Evolutionary conservation across 805 yeast species (phyloP), one percentile per base, ranked within the genome.

Genomic region (Wickerhamiella cacticola): DNA sequence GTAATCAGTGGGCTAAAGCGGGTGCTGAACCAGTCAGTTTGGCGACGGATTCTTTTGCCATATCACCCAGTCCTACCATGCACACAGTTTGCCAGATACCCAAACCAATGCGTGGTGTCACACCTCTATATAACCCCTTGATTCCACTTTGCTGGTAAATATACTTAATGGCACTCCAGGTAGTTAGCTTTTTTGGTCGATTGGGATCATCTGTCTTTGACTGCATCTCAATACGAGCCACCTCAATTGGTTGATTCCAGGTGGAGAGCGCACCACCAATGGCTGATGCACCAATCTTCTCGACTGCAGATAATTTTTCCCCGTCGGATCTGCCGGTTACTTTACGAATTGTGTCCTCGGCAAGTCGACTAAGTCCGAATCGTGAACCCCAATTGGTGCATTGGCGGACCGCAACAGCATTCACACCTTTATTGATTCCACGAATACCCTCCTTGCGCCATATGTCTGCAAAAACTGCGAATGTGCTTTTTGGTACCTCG

Each of bases 311-410:
- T 56, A 92, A 74, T 60, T 78, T 78, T 22, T 74, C 75, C 50
- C 77, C 79, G 7, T 36, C 13, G 44, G 70, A 69, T 65, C 84
- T 82, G 48, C 79, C 79, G 19, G 79, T 75, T 12, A 72, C 44
- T 41, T 69, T 72, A 61, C 84, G 79, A 59, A 92, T 86, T 3
- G 68, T 70, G 57, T 84, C 89, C 71, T 92, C 98, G 26, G 95
- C 94, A 60, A 88, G 74, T 63, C 98, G 77, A 2, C 95, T 75
- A 35, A 92, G 73, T 29, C 97, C 98, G 60, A 88, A 89, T 63
- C 98, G 76, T 16, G 96, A 86, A 45, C 98, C 98, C 98, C 98
- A 92, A 68, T 92, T 92, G 56, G 97, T 89, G 84, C 86, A 82
- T 66, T 92, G 98, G 69, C 98, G 81, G 56, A 89, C 81, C n/a